Evolutionary conservation across 1,284 basidiomycete genomes (phyloP).

Genomic region (Cutaneotrichosporon spelunceum): DNA sequence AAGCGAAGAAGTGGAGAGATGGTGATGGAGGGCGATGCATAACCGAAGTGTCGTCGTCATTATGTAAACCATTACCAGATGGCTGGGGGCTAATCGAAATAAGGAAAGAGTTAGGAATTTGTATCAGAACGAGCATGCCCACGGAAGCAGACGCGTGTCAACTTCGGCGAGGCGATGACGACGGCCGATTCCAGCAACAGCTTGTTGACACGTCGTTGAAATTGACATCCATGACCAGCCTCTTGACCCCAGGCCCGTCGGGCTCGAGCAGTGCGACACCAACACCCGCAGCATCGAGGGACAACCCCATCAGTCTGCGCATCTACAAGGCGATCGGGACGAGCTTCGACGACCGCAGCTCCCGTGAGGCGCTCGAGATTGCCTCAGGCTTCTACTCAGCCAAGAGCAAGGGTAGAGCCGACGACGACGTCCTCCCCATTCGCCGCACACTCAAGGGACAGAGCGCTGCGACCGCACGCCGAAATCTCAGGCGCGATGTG

Average conservation of each 20-base stretch:
- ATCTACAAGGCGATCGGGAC: conserved; percentile 83
- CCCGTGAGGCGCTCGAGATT: conserved; percentile 74
- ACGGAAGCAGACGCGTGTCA: background rate
- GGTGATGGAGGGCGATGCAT: background rate
- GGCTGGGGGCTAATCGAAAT: background rate
- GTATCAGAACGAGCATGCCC: background rate
- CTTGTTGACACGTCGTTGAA: background rate
- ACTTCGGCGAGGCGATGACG: background rate
- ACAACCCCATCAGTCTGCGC: conserved; percentile 69
- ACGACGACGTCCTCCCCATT: conserved; percentile 30
- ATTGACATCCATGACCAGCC: background rate
- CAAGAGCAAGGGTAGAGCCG: conserved; percentile 10
- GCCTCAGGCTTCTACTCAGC: conserved; percentile 68
- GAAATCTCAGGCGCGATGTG: conserved; percentile 75
- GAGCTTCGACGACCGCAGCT: conserved; percentile 71
- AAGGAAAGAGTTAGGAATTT: too few relatives aligned
- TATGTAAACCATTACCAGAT: background rate
- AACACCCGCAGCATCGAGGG: conserved; percentile 32
- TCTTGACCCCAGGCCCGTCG: background rate
- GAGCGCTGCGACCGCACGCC: conserved; percentile 62
- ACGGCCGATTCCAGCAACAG: background rate
- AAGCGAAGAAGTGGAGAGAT: background rate
- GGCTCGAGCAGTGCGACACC: conserved; percentile 22
- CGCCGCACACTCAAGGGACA: conserved; percentile 40
- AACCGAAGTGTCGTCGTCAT: background rate